Conservation (phyloP, 176 grass and related monocot genomes). For the Sorghum bicolor region DNA sequence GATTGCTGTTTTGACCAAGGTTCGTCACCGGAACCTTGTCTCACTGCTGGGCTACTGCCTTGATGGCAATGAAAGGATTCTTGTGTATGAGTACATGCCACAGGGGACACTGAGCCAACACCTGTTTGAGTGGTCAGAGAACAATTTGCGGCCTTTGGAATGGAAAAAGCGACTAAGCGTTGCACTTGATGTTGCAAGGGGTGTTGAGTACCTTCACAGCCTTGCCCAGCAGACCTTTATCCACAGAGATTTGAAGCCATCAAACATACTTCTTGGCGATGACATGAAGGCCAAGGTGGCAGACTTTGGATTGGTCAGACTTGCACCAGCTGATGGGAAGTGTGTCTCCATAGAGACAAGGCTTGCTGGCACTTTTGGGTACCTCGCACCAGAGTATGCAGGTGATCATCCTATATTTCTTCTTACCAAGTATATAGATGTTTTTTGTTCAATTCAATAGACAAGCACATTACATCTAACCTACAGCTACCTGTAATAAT, state of each 20-base stretch:
- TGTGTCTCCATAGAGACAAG: slow-evolving; percentile 78
- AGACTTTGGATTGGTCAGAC: slow-evolving; percentile 87
- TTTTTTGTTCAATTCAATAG: background rate
- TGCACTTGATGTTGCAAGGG: slow-evolving; percentile 91
- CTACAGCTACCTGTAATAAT: background rate
- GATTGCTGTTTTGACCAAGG: slow-evolving; percentile 88
- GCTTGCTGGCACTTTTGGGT: slow-evolving; percentile 90
- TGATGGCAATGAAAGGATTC: slow-evolving; percentile 87
- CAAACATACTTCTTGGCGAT: slow-evolving; percentile 90
- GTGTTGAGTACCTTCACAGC: slow-evolving; percentile 89
- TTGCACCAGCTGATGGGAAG: slow-evolving; percentile 86
- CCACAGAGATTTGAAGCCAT: slow-evolving; percentile 93
- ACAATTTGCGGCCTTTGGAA: slow-evolving; percentile 64
- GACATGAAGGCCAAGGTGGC: slow-evolving; percentile 99
- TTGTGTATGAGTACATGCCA: slow-evolving; percentile 98
- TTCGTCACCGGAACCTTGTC: slow-evolving; percentile 86
- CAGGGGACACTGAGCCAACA: slow-evolving; percentile 77
- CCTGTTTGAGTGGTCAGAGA: slow-evolving; percentile 74
- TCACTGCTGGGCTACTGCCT: slow-evolving; percentile 91
- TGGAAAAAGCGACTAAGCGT: slow-evolving; percentile 92
- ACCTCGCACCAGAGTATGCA: slow-evolving; percentile 96
- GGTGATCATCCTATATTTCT: slow-evolving; percentile 49
- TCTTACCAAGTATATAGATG: slow-evolving; percentile 5
- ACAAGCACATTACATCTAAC: background rate
- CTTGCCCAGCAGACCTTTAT: slow-evolving; percentile 96